A percentile compares a stretch with the other conserved stretches of the same genome.
phyloP scores from a whole-genome alignment of 2,329 filamentous ascomycete species.

The Neofusicoccum umdonicola region DNA sequence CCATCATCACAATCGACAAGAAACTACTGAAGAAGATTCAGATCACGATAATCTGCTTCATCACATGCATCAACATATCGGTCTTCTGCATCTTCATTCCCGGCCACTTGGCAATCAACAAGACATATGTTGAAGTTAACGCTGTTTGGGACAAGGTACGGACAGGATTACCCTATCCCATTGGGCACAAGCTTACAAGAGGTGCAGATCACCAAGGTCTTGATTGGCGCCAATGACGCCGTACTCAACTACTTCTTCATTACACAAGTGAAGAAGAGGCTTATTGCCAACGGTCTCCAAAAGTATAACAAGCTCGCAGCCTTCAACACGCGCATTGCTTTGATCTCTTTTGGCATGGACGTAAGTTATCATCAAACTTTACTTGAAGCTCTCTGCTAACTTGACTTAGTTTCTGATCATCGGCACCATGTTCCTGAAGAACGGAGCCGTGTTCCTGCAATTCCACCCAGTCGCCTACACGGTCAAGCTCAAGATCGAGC shows the following conservation, averaged over 20 bases:
- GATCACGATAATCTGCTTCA: constrained; percentile 20
- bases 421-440: constrained; percentile 14
- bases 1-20: constrained; percentile 24
- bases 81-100: constrained; percentile 32
- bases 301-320: constrained; percentile 28
- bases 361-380: constrained; percentile 5
- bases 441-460: constrained; percentile 29
- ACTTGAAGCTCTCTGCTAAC: neutral
- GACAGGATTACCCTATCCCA: too few relatives aligned
- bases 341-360: constrained; percentile 28
- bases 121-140: constrained; percentile 24
- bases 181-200: neutral
- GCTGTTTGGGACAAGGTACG: constrained; percentile 1
- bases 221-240: constrained; percentile 26
- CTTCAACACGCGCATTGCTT: constrained; percentile 29
- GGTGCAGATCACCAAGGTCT: constrained; percentile 23
- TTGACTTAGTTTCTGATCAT: constrained; percentile 11
- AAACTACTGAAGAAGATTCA: constrained; percentile 19
- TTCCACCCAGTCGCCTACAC: constrained; percentile 45
- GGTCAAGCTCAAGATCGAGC: constrained; percentile 46
- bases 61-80: constrained; percentile 30
- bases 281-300: constrained; percentile 26
- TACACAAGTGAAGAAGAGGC: constrained; percentile 25
- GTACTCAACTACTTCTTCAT: constrained; percentile 30
- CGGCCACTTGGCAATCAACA: constrained; percentile 26